Conservation (phyloP, 2,329 filamentous ascomycete genomes). For the Pseudocercospora crystallina region DNA sequence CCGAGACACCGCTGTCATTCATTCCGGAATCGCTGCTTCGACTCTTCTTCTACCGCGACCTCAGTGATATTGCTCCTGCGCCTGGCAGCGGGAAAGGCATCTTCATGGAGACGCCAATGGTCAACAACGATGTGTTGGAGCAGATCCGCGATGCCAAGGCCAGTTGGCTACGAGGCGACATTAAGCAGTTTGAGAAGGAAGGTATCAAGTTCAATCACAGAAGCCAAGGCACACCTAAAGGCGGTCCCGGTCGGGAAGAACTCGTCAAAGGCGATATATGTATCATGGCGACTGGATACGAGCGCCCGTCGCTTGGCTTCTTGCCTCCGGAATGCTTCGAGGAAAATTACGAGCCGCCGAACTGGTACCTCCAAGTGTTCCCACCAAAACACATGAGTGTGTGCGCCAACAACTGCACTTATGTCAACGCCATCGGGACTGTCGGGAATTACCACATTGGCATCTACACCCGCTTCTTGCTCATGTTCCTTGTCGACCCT, state of each 20-base stretch:
- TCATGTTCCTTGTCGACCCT: constrained; percentile 83
- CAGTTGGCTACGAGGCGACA: constrained; percentile 79
- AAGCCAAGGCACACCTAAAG: constrained; percentile 67
- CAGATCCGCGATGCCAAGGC: constrained; percentile 71
- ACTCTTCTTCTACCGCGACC: constrained; percentile 79
- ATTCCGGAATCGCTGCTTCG: constrained; percentile 75
- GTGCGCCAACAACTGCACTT: constrained; percentile 81
- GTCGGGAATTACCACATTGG: constrained; percentile 88
- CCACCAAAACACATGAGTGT: constrained; percentile 71
- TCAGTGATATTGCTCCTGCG: constrained; percentile 69
- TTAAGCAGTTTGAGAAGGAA: constrained; percentile 61
- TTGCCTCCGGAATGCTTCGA: constrained; percentile 71
- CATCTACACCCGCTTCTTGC: constrained; percentile 79
- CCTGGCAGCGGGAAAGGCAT: constrained; percentile 59
- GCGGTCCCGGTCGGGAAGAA: constrained; percentile 69
- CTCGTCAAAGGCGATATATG: constrained; percentile 71
- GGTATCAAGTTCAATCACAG: constrained; percentile 73
- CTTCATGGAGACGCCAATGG: constrained; percentile 82
- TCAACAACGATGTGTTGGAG: constrained; percentile 77
- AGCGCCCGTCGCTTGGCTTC: constrained; percentile 71
- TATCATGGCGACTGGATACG: constrained; percentile 80
- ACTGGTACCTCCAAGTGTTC: constrained; percentile 88
- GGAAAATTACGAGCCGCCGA: constrained; percentile 73
- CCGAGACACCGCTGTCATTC: constrained; percentile 70
- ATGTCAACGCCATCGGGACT: constrained; percentile 75